Evolutionary conservation across 768 basidiomycete species (phyloP).

Genomic region (Tricholoma bakamatsutake): DNA sequence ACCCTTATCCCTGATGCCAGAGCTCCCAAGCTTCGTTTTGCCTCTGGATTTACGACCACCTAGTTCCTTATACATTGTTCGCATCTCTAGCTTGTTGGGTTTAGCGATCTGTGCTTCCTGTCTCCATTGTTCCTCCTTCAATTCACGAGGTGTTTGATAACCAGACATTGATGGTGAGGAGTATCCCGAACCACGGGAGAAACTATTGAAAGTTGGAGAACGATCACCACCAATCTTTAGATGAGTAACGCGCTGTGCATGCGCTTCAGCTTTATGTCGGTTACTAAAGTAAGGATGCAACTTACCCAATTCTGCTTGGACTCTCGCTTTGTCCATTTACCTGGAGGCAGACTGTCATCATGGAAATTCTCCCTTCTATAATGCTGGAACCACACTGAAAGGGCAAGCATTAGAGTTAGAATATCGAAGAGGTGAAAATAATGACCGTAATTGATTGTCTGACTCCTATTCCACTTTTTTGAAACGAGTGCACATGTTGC

Average conservation of each 20-base stretch:
- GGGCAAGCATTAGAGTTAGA: background rate
- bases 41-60: slow-evolving; percentile 74
- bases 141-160: slow-evolving; percentile 72
- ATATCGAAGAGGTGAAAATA: slow-evolving; percentile 11
- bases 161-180: slow-evolving; percentile 52
- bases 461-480: slow-evolving; percentile 83
- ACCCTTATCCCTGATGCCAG: slow-evolving; percentile 66
- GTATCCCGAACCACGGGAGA: slow-evolving; percentile 40
- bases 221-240: slow-evolving; percentile 36
- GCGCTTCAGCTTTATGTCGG: slow-evolving; percentile 3
- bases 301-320: slow-evolving; percentile 90
- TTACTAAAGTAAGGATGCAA: slow-evolving; percentile 11
- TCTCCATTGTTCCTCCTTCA: slow-evolving; percentile 74
- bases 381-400: slow-evolving; percentile 88
- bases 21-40: slow-evolving; percentile 70
- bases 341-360: slow-evolving; percentile 68
- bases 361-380: slow-evolving; percentile 86
- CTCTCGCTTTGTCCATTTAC: slow-evolving; percentile 90
- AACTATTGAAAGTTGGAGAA: slow-evolving; percentile 28
- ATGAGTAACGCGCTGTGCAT: slow-evolving; percentile 46
- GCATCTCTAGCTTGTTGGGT: slow-evolving; percentile 80
- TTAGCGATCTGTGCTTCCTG: slow-evolving; percentile 39
- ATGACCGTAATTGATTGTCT: slow-evolving; percentile 87
- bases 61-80: slow-evolving; percentile 87
- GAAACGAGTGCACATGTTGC: slow-evolving; percentile 77